A percentile compares a stretch with the other conserved stretches of the same genome.
phyloP scores from a whole-genome alignment of 495 filamentous ascomycete genomes.

The Parathielavia hyrcaniae region DNA sequence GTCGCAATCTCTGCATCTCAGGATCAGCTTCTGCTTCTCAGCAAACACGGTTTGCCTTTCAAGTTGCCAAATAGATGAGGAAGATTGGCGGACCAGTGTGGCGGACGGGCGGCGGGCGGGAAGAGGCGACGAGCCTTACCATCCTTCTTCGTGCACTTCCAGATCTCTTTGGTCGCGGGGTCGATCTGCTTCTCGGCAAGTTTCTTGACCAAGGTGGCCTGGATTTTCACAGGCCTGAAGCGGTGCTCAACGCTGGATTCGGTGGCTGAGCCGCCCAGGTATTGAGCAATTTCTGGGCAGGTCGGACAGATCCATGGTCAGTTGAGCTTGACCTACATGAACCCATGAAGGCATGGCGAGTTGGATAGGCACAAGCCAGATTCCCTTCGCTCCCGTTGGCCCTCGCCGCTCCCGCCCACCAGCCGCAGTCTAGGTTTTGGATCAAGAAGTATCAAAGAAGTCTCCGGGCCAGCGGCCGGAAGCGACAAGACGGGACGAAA shows the following conservation, averaged over 20 bases:
- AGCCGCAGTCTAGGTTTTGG: neutral
- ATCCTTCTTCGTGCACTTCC: constrained; percentile 4
- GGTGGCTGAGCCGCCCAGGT: constrained; percentile 33
- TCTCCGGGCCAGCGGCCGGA: neutral
- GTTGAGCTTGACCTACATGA: neutral
- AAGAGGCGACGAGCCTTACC: constrained; percentile 13
- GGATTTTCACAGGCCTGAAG: constrained; percentile 38
- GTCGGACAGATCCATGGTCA: constrained; percentile 12
- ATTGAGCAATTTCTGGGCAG: constrained; percentile 30
- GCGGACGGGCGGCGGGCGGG: neutral
- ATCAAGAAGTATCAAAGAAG: constrained; percentile 3
- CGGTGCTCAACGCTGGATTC: constrained; percentile 40
- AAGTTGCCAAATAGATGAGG: neutral
- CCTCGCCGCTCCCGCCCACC: constrained; percentile 7
- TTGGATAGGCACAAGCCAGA: neutral
- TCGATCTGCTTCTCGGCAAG: constrained; percentile 46
- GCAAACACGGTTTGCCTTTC: neutral
- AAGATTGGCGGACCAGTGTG: neutral
- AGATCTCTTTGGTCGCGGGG: neutral
- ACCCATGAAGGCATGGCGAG: no score
- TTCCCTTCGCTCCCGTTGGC: neutral
- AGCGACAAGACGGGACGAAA: constrained; percentile 1
- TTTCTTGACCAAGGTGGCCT: constrained; percentile 37
- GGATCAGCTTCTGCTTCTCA: constrained; percentile 2
- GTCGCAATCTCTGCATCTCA: constrained; percentile 37